Evolutionary conservation across 345 rosid genomes (phyloP), one percentile per base, ranked within the genome.

Genomic region (Geranium rotundifolium): DNA sequence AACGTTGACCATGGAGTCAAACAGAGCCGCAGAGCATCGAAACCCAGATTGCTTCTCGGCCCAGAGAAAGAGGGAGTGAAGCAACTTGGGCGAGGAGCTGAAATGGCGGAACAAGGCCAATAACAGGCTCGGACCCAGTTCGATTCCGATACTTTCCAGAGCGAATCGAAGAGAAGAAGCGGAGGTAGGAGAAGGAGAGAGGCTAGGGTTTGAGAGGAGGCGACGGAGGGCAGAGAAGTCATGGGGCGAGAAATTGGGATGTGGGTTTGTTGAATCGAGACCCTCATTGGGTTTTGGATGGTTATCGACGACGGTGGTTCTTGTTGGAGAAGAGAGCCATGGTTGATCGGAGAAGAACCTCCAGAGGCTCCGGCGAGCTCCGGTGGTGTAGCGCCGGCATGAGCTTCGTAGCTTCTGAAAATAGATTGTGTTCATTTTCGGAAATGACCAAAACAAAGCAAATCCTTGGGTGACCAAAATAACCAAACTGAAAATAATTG

Each of bases 1-100:
- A 66, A 73, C 69, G 57, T 77, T 83, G 57, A 87, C 13, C 54
- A 84, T 71, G 0, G 80, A 75, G 62, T 83, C 69, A 56, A 87
- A 82, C 55, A 87, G 70, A 19, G 66, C 9, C 2, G 77, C 67
- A 63, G 93, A 70, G 49, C 73, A 62, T 54, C 61, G 69, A 58
- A 90, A 83, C 59, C 73, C 79, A 0, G 91, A 81, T 57, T 78
- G 78, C 83, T 34, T 82, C 74, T 84, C 87, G 2, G 96, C 90
- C 97, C 97, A 86, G 56, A 72, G 78, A 70, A 82, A 86, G 75
- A 90, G 66, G 7, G 76, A 17, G 70, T 76, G 79, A 39, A 87
- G 60, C 76, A 93, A 60, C 61, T 73, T 86, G 12, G 96, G 95
- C 52, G 91, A 90, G 34, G 88, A 81, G 49, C 62, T 83, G 49